These are phyloP conservation scores for Entamoeba histolytica DNA, from an alignment of 208 protist species.

Conservation along the genomic window DNA sequence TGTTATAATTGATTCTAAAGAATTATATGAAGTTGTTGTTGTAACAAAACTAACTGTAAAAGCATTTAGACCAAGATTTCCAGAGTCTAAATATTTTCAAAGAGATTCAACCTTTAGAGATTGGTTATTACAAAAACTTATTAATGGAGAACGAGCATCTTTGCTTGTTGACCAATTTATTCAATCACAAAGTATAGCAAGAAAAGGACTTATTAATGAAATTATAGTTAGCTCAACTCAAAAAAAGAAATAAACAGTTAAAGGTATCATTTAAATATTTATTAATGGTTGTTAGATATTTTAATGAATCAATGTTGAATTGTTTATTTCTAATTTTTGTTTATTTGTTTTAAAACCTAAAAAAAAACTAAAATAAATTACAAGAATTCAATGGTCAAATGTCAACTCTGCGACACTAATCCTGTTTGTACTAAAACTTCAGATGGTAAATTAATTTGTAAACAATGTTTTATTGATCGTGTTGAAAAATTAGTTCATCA, in stretches of 20 bases:
- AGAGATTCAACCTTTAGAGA: neutral
- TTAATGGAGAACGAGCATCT: neutral
- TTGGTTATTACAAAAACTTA: neutral
- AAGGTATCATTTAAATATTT: too few relatives aligned
- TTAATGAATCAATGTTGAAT: too few relatives aligned
- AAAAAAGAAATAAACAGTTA: neutral
- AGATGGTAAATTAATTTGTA: neutral
- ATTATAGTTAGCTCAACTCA: neutral
- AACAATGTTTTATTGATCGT: neutral
- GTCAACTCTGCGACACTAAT: neutral
- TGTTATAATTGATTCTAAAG: neutral
- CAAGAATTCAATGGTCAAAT: neutral
- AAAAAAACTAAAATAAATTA: too few relatives aligned
- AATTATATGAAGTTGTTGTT: neutral
- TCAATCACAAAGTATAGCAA: neutral
- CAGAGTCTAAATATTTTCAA: neutral
- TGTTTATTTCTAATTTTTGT: too few relatives aligned
- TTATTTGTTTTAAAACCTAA: too few relatives aligned
- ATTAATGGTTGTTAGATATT: too few relatives aligned
- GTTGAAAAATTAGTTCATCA: constrained; percentile 75
- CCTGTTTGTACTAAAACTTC: neutral
- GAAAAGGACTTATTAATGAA: neutral
- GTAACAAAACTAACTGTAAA: neutral
- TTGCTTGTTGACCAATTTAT: neutral
- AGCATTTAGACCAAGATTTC: neutral